phyloP scores from a whole-genome alignment of 257 asterid species.

The Datura wrightii region DNA sequence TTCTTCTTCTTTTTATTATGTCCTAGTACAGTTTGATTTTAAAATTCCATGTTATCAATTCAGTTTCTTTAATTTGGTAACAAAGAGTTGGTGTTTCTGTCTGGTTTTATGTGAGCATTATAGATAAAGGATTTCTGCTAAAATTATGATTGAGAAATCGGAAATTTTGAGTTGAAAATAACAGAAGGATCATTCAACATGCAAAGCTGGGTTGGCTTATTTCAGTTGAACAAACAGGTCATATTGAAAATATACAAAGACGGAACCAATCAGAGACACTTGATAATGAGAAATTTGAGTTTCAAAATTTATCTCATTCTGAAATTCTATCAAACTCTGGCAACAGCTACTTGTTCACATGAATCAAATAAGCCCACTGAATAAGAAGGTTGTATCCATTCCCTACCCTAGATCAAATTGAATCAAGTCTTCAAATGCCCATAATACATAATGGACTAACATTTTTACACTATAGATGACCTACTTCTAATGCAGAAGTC shows the following conservation, averaged over 20 bases:
- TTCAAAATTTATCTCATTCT: neutral
- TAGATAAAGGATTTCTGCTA: neutral
- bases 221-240: too few species aligned
- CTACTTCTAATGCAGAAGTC: neutral
- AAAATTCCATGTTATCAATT: neutral
- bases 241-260: too few species aligned
- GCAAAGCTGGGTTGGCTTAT: too few species aligned
- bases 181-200: too few species aligned
- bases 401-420: constrained; percentile 2
- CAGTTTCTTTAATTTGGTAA: neutral
- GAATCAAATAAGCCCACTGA: neutral
- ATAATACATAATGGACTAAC: neutral
- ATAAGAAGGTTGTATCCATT: neutral
- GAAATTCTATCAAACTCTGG: neutral
- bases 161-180: too few species aligned
- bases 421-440: constrained; percentile 2
- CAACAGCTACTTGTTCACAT: neutral
- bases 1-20: neutral
- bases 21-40: neutral
- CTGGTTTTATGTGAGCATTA: neutral
- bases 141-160: neutral
- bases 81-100: neutral
- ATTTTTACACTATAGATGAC: neutral
- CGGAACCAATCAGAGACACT: neutral
- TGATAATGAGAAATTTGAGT: neutral